Evolutionary conservation across 2,329 filamentous ascomycete genomes (phyloP).

Genomic region (Chrysoporthe cubensis): DNA sequence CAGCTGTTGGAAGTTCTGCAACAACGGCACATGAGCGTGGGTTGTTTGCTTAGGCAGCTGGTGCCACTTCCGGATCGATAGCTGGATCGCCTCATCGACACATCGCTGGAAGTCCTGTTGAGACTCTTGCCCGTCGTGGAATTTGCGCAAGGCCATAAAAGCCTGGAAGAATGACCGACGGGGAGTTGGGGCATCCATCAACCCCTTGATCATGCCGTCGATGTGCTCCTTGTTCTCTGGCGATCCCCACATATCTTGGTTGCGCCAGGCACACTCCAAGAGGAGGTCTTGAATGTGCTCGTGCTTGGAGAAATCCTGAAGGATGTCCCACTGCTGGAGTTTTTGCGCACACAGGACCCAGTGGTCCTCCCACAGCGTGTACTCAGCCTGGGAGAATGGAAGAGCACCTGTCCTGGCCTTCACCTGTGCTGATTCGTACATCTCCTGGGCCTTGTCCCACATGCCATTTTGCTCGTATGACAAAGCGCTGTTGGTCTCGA

Average conservation of each 20-base stretch:
- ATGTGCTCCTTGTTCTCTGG: slow-evolving; percentile 85
- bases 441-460: slow-evolving; percentile 98
- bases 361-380: slow-evolving; percentile 99
- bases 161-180: slow-evolving; percentile 96
- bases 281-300: slow-evolving; percentile 98
- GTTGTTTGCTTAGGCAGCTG: slow-evolving; percentile 94
- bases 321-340: slow-evolving; percentile 97
- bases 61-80: slow-evolving; percentile 98
- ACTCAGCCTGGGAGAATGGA: slow-evolving; percentile 94
- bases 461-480: slow-evolving; percentile 99
- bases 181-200: slow-evolving; percentile 96
- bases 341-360: slow-evolving; percentile 98
- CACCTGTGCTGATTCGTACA: slow-evolving; percentile 96
- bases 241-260: slow-evolving; percentile 92
- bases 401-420: slow-evolving; percentile 96
- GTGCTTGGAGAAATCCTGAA: slow-evolving; percentile 97
- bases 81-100: slow-evolving; percentile 95
- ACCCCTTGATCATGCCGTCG: slow-evolving; percentile 91
- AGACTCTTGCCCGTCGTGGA: slow-evolving; percentile 85
- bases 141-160: slow-evolving; percentile 94
- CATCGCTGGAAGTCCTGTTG: slow-evolving; percentile 82
- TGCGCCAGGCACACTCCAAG: slow-evolving; percentile 93
- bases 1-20: slow-evolving; percentile 97
- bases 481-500: slow-evolving; percentile 94
- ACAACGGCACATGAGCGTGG: slow-evolving; percentile 89